Evolutionary conservation across 805 yeast species (phyloP), one percentile per base, ranked within the genome.

Genomic region (Metschnikowia cubensis): DNA sequence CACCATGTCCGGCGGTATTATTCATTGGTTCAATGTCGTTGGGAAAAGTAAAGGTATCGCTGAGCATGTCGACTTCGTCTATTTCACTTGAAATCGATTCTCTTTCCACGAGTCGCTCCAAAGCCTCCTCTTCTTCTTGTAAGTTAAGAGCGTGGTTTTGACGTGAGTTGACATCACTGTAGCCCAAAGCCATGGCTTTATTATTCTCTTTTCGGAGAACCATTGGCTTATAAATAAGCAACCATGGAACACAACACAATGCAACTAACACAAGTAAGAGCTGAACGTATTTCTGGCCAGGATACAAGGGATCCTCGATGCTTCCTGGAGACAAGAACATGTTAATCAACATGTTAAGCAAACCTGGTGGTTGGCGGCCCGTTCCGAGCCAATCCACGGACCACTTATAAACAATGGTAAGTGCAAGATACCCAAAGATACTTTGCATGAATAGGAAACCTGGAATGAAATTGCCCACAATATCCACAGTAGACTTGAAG

Each of bases 321-420:
- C 67, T 76, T 7, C 91, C 91, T 11, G 91, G 91, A 1, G 88
- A 69, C 57, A 85, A 74, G 58, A 85, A 85, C 91, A 85, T 85
- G 59, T 80, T 80, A 55, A 85, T 85, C 61, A 85, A 71, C 87
- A 84, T 85, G 64, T 85, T 84, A 55, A 85, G 76, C 57, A 85
- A 71, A 35, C 87, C 84, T 6, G 91, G 91, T 2, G 91, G 88
- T 39, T 82, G 83, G 50, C 75, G 77, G 1, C 64, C 78, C n/a
- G 73, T 78, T 20, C 72, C 79, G 35, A 81, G 66, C 91, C 91
- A 85, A 64, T 85, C 86, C 40, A 80, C 77, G 36, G 81, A 70
- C 91, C 91, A 85, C 66, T 85, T 85, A 69, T 84, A 85, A 38
- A 85, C 74, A 54, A 85, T 84, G 38, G 83, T 73, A n/a, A 84